Evolutionary conservation across 495 filamentous ascomycete species (phyloP).

Genomic region (Podospora tetraspora): DNA sequence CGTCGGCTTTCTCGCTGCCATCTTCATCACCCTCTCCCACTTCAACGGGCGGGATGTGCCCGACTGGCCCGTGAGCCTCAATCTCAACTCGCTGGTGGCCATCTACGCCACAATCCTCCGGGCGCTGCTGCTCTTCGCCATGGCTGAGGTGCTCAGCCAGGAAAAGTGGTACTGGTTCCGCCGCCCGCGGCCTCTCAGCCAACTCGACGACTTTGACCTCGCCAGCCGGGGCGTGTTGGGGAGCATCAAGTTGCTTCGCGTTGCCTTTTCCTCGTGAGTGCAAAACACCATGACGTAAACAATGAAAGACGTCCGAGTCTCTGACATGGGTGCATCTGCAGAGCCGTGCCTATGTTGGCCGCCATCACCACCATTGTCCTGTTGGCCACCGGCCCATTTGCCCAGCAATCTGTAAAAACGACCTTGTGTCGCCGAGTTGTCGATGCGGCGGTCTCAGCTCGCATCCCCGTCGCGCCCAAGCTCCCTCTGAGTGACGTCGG

Average conservation of each 20-base stretch:
- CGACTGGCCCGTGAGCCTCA: slow-evolving; percentile 4
- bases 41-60: slow-evolving; percentile 8
- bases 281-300: too few relatives aligned
- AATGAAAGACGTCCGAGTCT: too few relatives aligned
- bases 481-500: neutral
- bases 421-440: neutral
- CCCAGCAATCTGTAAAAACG: slow-evolving; percentile 5
- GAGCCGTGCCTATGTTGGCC: neutral
- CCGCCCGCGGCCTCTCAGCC: neutral
- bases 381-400: slow-evolving; percentile 3
- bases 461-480: slow-evolving; percentile 3
- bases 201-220: slow-evolving; percentile 7
- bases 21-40: slow-evolving; percentile 1
- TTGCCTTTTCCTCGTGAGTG: slow-evolving; percentile 3
- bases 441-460: neutral
- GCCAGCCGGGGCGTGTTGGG: slow-evolving; percentile 7
- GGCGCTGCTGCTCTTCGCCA: neutral
- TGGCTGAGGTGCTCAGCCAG: slow-evolving; percentile 11
- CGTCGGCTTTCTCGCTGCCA: slow-evolving; percentile 1
- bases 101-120: slow-evolving; percentile 1
- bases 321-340: neutral
- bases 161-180: slow-evolving; percentile 13
- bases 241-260: neutral
- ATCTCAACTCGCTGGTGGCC: slow-evolving; percentile 9
- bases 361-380: slow-evolving; percentile 6